Evolutionary conservation across 495 filamentous ascomycete species (phyloP).

Genomic region (Pyrenopolyporus hunteri): DNA sequence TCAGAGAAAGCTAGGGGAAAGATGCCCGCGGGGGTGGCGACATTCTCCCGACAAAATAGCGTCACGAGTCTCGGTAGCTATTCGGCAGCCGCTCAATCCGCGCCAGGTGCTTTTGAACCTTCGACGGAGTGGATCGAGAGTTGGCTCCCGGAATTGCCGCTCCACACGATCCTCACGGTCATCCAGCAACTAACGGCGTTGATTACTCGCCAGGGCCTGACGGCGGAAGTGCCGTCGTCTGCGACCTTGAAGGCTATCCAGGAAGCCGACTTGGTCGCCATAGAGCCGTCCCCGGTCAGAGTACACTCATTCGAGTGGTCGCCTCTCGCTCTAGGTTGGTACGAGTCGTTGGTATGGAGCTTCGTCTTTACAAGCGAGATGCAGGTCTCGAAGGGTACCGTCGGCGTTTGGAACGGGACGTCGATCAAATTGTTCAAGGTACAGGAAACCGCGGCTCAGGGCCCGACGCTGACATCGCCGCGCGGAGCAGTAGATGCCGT

Average conservation of each 20-base stretch:
- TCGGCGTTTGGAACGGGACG: slow-evolving; percentile 96
- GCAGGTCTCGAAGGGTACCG: slow-evolving; percentile 82
- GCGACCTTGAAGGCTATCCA: slow-evolving; percentile 48
- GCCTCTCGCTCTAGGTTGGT: slow-evolving; percentile 90
- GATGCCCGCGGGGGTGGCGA: slow-evolving; percentile 82
- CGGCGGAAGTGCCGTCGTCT: slow-evolving; percentile 43
- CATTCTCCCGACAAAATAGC: slow-evolving; percentile 91
- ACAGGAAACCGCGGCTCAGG: slow-evolving; percentile 79
- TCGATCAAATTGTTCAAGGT: slow-evolving; percentile 86
- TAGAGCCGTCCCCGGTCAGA: slow-evolving; percentile 77
- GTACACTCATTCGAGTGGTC: slow-evolving; percentile 97
- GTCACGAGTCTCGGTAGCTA: slow-evolving; percentile 80
- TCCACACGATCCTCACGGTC: slow-evolving; percentile 86
- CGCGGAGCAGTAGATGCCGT: slow-evolving; percentile 95
- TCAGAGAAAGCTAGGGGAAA: slow-evolving; percentile 97
- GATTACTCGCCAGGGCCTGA: slow-evolving; percentile 50
- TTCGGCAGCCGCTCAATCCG: slow-evolving; percentile 57
- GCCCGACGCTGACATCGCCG: slow-evolving; percentile 80
- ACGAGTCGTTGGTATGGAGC: slow-evolving; percentile 93
- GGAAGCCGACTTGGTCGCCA: slow-evolving; percentile 56
- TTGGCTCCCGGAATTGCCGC: slow-evolving; percentile 90
- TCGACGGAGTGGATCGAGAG: slow-evolving; percentile 84
- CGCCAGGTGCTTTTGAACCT: slow-evolving; percentile 72
- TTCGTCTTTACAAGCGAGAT: slow-evolving; percentile 92
- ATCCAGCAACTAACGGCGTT: slow-evolving; percentile 66